Conservation (phyloP, 2,329 filamentous ascomycete genomes). For the Hymenoscyphus repandus region DNA sequence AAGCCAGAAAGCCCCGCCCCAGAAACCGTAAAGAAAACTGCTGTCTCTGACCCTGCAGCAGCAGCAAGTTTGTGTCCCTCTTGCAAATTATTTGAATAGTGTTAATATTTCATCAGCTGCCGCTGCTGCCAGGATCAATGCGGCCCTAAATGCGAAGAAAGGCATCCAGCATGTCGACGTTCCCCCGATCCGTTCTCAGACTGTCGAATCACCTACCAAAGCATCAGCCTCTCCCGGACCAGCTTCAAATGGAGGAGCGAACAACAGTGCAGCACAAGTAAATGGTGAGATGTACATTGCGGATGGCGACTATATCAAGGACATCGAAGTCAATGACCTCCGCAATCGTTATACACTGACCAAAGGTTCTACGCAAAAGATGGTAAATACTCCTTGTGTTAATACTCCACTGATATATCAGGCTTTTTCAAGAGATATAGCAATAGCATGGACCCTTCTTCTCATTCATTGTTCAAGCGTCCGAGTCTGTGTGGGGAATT, state of each 20-base stretch:
- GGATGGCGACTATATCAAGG: constrained; percentile 96
- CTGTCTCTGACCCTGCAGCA: constrained; percentile 60
- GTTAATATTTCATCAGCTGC: constrained; percentile 53
- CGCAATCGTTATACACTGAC: constrained; percentile 96
- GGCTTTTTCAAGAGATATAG: constrained; percentile 29
- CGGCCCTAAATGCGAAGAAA: constrained; percentile 78
- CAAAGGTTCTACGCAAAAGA: constrained; percentile 96
- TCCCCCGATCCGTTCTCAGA: constrained; percentile 61
- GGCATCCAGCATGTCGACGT: constrained; percentile 88
- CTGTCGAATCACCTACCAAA: constrained; percentile 21
- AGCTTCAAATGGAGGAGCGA: constrained; percentile 12
- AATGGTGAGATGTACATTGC: constrained; percentile 89
- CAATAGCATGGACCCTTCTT: constrained; percentile 27
- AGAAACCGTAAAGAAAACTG: constrained; percentile 36
- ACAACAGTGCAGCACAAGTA: constrained; percentile 46
- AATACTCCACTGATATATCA: constrained; percentile 61
- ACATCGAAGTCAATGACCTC: constrained; percentile 97
- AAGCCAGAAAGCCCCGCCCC: constrained; percentile 30
- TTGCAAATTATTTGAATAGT: constrained; percentile 2
- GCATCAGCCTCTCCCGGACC: constrained; percentile 27
- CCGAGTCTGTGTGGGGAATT: constrained; percentile 48
- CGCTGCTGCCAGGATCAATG: constrained; percentile 83
- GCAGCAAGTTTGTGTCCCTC: constrained; percentile 60
- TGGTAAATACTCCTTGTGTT: constrained; percentile 85
- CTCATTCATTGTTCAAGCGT: constrained; percentile 30